Conservation (phyloP, 2,329 filamentous ascomycete genomes). For the Xylariales sp. region DNA sequence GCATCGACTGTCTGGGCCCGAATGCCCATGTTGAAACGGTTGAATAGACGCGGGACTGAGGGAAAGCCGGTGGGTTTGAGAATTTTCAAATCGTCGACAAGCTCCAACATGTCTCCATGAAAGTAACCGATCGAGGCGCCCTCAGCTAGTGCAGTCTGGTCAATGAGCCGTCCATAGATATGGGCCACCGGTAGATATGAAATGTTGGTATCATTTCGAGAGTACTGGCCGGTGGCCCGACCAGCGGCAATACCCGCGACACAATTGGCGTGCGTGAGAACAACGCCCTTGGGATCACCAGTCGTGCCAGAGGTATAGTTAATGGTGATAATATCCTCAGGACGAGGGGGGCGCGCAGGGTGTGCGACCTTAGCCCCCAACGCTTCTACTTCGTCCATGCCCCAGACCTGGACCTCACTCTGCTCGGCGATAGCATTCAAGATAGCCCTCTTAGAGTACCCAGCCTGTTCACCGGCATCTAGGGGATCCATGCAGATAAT, state of each 20-base stretch:
- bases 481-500: slow-evolving; percentile 89
- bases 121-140: slow-evolving; percentile 89
- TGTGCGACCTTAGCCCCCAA: slow-evolving; percentile 78
- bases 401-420: slow-evolving; percentile 81
- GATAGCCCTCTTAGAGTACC: slow-evolving; percentile 82
- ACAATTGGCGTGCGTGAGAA: slow-evolving; percentile 84
- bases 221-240: slow-evolving; percentile 65
- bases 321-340: slow-evolving; percentile 85
- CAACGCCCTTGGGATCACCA: slow-evolving; percentile 83
- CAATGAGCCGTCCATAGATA: slow-evolving; percentile 88
- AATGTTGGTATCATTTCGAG: slow-evolving; percentile 70
- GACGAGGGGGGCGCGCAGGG: slow-evolving; percentile 75
- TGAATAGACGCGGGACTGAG: slow-evolving; percentile 92
- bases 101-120: slow-evolving; percentile 85
- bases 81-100: slow-evolving; percentile 92
- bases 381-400: slow-evolving; percentile 82
- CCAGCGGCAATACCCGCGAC: slow-evolving; percentile 76
- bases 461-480: slow-evolving; percentile 79
- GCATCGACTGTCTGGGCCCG: slow-evolving; percentile 82
- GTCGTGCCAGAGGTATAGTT: slow-evolving; percentile 93
- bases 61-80: slow-evolving; percentile 85
- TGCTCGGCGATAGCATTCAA: slow-evolving; percentile 80
- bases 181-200: slow-evolving; percentile 96
- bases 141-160: slow-evolving; percentile 78
- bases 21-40: slow-evolving; percentile 87